Conservation (phyloP, 768 basidiomycete species). For the Mycena chlorophos region DNA sequence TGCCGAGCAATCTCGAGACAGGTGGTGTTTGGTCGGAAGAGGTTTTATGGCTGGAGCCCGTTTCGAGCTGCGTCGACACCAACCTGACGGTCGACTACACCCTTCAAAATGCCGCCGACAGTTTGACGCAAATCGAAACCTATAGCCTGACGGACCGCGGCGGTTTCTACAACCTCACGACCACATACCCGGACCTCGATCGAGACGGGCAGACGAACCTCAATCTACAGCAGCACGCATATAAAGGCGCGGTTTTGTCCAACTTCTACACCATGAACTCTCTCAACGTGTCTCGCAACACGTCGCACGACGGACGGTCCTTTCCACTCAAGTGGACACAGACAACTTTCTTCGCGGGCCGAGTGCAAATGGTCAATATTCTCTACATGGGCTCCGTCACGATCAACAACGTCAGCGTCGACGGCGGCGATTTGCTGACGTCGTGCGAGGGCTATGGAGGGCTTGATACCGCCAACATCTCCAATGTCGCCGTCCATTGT, state of each 20-base stretch:
- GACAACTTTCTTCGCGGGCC: conserved; percentile 7
- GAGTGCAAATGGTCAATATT: conserved; percentile 3
- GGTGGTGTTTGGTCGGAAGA: conserved; percentile 26
- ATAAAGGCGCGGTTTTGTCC: conserved; percentile 25
- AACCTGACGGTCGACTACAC: conserved; percentile 26
- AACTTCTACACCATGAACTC: conserved; percentile 20
- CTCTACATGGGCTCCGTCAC: conserved; percentile 1
- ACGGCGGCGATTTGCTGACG: background rate
- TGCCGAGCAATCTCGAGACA: background rate
- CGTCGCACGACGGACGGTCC: conserved; percentile 13
- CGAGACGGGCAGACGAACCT: conserved; percentile 24
- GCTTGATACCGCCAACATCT: conserved; percentile 21
- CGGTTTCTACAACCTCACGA: conserved; percentile 22
- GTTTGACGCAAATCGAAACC: background rate
- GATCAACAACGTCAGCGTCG: background rate
- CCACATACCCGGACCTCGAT: conserved; percentile 12
- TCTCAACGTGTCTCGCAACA: conserved; percentile 20
- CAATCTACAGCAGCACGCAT: conserved; percentile 22
- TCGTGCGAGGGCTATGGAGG: conserved; percentile 23
- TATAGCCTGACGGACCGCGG: conserved; percentile 25
- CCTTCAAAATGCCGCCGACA: background rate
- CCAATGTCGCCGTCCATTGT: conserved; percentile 26
- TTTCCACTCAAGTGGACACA: conserved; percentile 8
- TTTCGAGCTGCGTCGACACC: conserved; percentile 25
- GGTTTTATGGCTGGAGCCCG: conserved; percentile 27